A percentile compares a stretch with the other conserved stretches of the same genome.
These are phyloP conservation scores for Thelonectria olida DNA, from an alignment of 2,329 filamentous ascomycete species.

Conservation along the genomic window DNA sequence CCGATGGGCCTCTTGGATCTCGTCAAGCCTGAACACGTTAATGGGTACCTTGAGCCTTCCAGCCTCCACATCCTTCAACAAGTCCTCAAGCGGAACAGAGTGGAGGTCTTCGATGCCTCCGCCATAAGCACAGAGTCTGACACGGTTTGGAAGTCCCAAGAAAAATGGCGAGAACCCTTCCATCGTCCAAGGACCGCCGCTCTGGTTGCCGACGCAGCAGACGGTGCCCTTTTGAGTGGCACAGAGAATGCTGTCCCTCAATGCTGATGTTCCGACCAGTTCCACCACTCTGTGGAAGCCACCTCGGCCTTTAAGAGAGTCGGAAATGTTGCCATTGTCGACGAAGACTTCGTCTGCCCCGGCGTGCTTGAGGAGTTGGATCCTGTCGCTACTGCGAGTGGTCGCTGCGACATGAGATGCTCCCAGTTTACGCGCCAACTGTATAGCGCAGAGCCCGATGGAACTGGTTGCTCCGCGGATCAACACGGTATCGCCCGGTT, in stretches of 20 bases:
- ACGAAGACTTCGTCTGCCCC: constrained; percentile 6
- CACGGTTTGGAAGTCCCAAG: constrained; percentile 3
- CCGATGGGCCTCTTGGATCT: background rate
- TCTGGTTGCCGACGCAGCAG: constrained; percentile 9
- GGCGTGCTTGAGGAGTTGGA: background rate
- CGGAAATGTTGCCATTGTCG: background rate
- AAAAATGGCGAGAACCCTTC: constrained; percentile 15
- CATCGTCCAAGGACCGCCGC: constrained; percentile 5
- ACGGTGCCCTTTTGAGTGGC: background rate
- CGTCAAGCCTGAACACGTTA: background rate
- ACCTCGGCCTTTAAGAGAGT: background rate
- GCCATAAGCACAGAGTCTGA: constrained; percentile 13
- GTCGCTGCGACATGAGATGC: background rate
- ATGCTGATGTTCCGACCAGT: constrained; percentile 3
- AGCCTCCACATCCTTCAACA: background rate
- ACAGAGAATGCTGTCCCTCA: constrained; percentile 6
- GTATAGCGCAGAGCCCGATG: constrained; percentile 7
- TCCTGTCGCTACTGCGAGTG: background rate
- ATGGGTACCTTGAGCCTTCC: background rate
- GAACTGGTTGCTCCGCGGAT: constrained; percentile 13
- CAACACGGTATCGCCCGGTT: constrained; percentile 1
- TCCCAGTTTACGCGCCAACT: constrained; percentile 4
- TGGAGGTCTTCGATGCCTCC: background rate
- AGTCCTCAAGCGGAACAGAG: background rate
- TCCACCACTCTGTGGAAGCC: constrained; percentile 10